Evolutionary conservation across 495 filamentous ascomycete species (phyloP).

Genomic region (Podospora australis): DNA sequence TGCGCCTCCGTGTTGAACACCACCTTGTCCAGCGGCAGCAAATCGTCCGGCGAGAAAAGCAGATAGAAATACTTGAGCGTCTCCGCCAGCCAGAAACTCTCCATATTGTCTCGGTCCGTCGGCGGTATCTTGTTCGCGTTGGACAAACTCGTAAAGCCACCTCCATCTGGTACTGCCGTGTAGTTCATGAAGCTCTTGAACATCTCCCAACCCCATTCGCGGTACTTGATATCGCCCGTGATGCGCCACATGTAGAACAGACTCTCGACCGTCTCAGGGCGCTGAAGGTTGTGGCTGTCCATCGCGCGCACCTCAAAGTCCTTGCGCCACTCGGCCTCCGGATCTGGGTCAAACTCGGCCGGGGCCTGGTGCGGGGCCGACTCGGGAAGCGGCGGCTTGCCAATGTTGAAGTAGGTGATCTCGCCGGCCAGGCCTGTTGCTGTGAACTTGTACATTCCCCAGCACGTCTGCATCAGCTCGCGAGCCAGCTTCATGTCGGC

Average conservation of each 20-base stretch:
- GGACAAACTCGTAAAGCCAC: slow-evolving; percentile 74
- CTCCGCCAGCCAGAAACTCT: slow-evolving; percentile 96
- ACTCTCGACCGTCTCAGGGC: slow-evolving; percentile 91
- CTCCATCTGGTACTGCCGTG: slow-evolving; percentile 65
- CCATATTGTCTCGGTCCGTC: slow-evolving; percentile 70
- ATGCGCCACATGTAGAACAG: slow-evolving; percentile 99
- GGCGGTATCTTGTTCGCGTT: slow-evolving; percentile 68
- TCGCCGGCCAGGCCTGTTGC: slow-evolving; percentile 85
- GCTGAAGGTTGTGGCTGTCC: slow-evolving; percentile 89
- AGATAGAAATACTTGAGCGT: slow-evolving; percentile 98
- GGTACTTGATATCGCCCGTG: slow-evolving; percentile 83
- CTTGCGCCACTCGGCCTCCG: slow-evolving; percentile 56
- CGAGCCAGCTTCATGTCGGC: slow-evolving; percentile 78
- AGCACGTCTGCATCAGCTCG: slow-evolving; percentile 94
- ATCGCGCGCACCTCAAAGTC: slow-evolving; percentile 70
- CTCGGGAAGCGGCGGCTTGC: slow-evolving; percentile 54
- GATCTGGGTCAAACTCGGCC: slow-evolving; percentile 39
- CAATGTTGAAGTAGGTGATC: slow-evolving; percentile 80
- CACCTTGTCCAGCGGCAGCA: slow-evolving; percentile 75
- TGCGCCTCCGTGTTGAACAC: slow-evolving; percentile 97
- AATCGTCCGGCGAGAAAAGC: slow-evolving; percentile 77
- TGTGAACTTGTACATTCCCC: slow-evolving; percentile 88
- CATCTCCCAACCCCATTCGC: slow-evolving; percentile 98
- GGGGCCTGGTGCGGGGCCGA: slow-evolving; percentile 42
- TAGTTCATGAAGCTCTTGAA: slow-evolving; percentile 87